Evolutionary conservation across 352 stramenopile species (phyloP).

Genomic region (Blastocystis sp.): DNA sequence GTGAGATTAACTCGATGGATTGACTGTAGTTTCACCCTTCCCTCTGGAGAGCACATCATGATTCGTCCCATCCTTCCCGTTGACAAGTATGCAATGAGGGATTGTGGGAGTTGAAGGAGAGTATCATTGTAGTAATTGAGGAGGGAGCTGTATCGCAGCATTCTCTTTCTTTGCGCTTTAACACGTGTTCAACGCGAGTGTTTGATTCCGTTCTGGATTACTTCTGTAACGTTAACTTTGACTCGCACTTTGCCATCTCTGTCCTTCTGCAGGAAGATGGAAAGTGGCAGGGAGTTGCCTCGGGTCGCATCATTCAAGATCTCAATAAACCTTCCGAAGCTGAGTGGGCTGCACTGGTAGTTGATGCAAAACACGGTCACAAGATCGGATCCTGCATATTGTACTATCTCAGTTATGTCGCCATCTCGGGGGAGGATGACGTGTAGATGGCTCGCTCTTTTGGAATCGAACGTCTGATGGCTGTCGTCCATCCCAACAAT

Average conservation of each 20-base stretch:
- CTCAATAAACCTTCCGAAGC: neutral
- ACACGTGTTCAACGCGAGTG: neutral
- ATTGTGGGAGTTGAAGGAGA: neutral
- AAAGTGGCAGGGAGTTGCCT: slow-evolving; percentile 16
- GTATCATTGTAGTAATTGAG: slow-evolving; percentile 30
- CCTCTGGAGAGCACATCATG: neutral
- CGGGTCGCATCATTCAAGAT: slow-evolving; percentile 50
- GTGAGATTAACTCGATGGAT: neutral
- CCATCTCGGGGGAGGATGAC: neutral
- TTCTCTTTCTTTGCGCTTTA: slow-evolving; percentile 37
- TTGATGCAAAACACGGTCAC: slow-evolving; percentile 45
- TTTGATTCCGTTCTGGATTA: slow-evolving; percentile 41
- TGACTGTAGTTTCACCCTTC: neutral
- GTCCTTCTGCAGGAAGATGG: slow-evolving; percentile 29
- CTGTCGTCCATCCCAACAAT: slow-evolving; percentile 51
- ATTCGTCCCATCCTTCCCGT: slow-evolving; percentile 27
- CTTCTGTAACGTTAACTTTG: slow-evolving; percentile 47
- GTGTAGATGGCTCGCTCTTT: slow-evolving; percentile 16
- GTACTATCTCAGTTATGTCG: slow-evolving; percentile 30
- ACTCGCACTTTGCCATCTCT: slow-evolving; percentile 35
- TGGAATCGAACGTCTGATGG: slow-evolving; percentile 47
- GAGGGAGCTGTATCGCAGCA: slow-evolving; percentile 14
- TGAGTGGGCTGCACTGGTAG: slow-evolving; percentile 30
- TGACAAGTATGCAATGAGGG: slow-evolving; percentile 29
- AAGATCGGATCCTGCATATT: slow-evolving; percentile 47